Conservation (phyloP, 768 basidiomycete genomes). For the Tephrocybe sp. region DNA sequence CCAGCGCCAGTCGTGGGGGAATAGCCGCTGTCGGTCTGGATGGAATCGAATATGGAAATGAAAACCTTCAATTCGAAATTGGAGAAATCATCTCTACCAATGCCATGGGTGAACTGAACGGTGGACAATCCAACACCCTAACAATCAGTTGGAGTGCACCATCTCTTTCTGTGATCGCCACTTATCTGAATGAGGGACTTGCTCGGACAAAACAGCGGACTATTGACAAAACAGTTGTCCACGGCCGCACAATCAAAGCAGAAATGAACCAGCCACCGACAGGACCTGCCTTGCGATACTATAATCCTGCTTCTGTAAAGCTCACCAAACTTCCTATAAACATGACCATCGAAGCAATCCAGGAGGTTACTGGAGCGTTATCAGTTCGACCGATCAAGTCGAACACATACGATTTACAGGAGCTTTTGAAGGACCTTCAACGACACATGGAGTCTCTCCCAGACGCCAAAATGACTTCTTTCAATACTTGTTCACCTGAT, state of each 20-base stretch:
- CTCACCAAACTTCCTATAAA: slow-evolving; percentile 38
- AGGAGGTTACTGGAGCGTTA: slow-evolving; percentile 26
- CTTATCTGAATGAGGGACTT: slow-evolving; percentile 30
- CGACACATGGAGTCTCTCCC: slow-evolving; percentile 20
- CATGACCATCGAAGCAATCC: slow-evolving; percentile 22
- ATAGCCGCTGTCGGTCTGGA: slow-evolving; percentile 42
- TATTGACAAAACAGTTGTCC: slow-evolving; percentile 33
- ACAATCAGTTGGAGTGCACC: slow-evolving; percentile 52
- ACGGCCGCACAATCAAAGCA: slow-evolving; percentile 45
- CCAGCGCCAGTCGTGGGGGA: slow-evolving; percentile 36
- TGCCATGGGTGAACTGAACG: slow-evolving; percentile 37
- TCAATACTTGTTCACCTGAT: slow-evolving; percentile 24
- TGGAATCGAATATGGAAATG: slow-evolving; percentile 44
- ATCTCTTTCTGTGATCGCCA: slow-evolving; percentile 41
- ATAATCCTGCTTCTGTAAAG: slow-evolving; percentile 34
- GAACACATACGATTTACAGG: slow-evolving; percentile 15
- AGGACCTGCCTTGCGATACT: slow-evolving; percentile 22
- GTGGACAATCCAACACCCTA: slow-evolving; percentile 34
- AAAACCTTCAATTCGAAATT: slow-evolving; percentile 39
- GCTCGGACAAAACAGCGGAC: slow-evolving; percentile 31
- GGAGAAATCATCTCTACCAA: slow-evolving; percentile 34
- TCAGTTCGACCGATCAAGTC: slow-evolving; percentile 21
- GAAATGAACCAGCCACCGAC: slow-evolving; percentile 39
- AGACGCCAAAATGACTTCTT: slow-evolving; percentile 17
- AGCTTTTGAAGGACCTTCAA: slow-evolving; percentile 21